Evolutionary conservation across 495 filamentous ascomycete species (phyloP), one percentile per base, ranked within the genome.

Genomic region (Aspergillus carlsbadensis): DNA sequence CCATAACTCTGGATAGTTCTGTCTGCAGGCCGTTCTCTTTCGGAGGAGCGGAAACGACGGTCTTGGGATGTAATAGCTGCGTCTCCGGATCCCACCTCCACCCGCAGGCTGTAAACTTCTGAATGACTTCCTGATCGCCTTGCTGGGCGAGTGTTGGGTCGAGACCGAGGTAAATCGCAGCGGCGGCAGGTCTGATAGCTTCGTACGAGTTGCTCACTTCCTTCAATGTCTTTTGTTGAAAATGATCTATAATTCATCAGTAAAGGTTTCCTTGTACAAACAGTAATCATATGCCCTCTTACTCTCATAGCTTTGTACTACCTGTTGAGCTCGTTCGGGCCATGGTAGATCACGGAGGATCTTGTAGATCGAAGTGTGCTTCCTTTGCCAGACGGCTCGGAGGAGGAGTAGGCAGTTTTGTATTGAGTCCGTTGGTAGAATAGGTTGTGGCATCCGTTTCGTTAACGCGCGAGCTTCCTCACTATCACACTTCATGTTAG

Each of bases 401-500:
- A 83, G 65, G 17, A 83, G 63, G 13, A 64, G 66, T 22, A 76
- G 56, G 42, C 77, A 77, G 49, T 72, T 78, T 56, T 77, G 72
- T 24, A 83, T 66, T 4, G 70, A 62, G 52, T 81, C 75, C 8
- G 69, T 66, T 33, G 74, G 64, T 31, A 66, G 49, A 21, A 80
- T 53, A 7, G 47, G 45, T 42, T 65, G 58, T 0, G 80, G 79
- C 47, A 82, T 74, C 44, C 80, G 73, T 56, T 80, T 65, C 5
- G 75, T 76, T 49, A 81, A 66, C 24, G 77, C 74, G 13, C 80
- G 78, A 51, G 80, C 79, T 75, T 82, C 80, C 33, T 72, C 67
- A 50, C 80, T 83, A 50, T 58, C 24, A 5, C 36, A 17, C 20
- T 17, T 48, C 33, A 51, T 40, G 15, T 63, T 51, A 64, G 47